phyloP scores from a whole-genome alignment of 164 flowering plant genomes.

The Chimonanthus salicifolius region DNA sequence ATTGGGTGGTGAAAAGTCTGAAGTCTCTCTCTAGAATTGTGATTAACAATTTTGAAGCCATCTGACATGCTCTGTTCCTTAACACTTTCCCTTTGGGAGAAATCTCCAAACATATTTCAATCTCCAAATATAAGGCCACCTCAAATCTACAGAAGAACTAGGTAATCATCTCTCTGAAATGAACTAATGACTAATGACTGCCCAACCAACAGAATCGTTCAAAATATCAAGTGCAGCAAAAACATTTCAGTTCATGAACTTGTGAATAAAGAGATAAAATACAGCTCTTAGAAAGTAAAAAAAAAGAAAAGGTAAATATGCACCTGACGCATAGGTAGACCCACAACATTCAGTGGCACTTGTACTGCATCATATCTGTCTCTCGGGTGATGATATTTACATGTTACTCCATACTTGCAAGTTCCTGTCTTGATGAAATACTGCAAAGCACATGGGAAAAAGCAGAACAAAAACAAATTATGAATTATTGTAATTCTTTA shows the following conservation, averaged over 20 bases:
- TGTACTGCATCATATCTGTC: conserved; percentile 60
- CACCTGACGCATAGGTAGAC: conserved; percentile 69
- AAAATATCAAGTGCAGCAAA: background rate
- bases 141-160: background rate
- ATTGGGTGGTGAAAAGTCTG: too few species aligned
- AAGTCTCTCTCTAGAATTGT: too few species aligned
- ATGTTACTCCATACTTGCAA: conserved; percentile 61
- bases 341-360: conserved; percentile 42
- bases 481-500: background rate
- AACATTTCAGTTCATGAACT: background rate
- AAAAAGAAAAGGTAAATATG: conserved; percentile 4
- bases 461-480: conserved; percentile 3
- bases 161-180: too few species aligned
- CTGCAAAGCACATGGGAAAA: conserved; percentile 31
- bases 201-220: too few species aligned
- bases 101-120: too few species aligned
- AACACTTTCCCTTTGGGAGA: too few species aligned
- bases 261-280: background rate
- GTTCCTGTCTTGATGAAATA: conserved; percentile 70
- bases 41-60: too few species aligned
- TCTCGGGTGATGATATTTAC: conserved; percentile 70
- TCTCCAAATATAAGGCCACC: too few species aligned
- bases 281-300: background rate
- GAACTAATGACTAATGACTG: too few species aligned
- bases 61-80: too few species aligned